Evolutionary conservation across 441 rosid species (phyloP), one percentile per base, ranked within the genome.

Genomic region (Euphorbia schlechtendalii): DNA sequence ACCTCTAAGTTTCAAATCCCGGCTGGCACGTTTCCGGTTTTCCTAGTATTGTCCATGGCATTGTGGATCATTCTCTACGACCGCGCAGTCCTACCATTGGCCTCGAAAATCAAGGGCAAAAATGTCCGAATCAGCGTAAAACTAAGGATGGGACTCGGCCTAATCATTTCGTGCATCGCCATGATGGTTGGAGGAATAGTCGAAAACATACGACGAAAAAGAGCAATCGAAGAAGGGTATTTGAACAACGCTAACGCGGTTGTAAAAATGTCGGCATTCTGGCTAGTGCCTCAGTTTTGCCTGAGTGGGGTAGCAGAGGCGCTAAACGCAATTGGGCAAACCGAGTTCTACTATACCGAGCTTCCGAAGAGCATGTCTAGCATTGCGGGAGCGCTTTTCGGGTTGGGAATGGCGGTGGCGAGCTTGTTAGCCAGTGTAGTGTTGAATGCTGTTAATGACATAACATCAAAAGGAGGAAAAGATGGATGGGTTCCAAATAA

Each of bases 321-420:
- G 14, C 78, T 90, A 8, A 82, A 81, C 5, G 91, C 84, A 9
- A 88, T 93, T 17, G 96, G 89, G 17, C 98, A 90, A 67, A 88
- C 86, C 0, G 98, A 90, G 79, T 93, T 90, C 65, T 93, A 77
- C 73, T 93, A 93, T 52, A 75, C 87, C 0, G 92, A 93, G 87
- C 79, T 93, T 58, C 98, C 97, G 5, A 90, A 82, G 77, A 82
- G 83, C 66, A 88, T 93, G 96, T 88, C 98, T 0, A 90, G 95
- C 36, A 83, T 93, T 0, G 98, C 96, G 0, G 79, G 89, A 20
- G 73, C 87, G 0, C 57, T 93, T 12, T 74, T 80, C 14, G 88
- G 88, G 69, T 68, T 90, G 7, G 98, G 95, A 67, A 76, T 82
- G 88, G 96, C 88, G 0, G 86, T 88, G 55, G 97, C 88, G 20